Evolutionary conservation across 2,329 filamentous ascomycete species (phyloP), one percentile per base, ranked within the genome.

Genomic region (Monosporascus sp.): DNA sequence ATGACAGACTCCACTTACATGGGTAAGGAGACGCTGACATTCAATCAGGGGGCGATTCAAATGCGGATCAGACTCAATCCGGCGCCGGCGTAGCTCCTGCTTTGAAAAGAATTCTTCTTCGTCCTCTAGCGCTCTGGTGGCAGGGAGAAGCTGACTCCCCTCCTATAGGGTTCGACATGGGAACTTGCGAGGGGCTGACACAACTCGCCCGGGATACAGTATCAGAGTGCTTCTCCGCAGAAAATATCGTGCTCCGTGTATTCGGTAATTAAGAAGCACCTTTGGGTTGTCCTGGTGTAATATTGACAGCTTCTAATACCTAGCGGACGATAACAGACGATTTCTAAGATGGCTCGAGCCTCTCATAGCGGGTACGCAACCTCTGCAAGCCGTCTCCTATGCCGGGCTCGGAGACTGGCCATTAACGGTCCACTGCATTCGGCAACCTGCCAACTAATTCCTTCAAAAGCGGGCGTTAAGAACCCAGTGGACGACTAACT

Each of bases 371-470:
- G 69, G 73, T 22, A 20, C 49, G 11, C 18, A 15, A 18, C 68
- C 73, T 22, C 61, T 81, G 7, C 67, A 73, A n/a, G 74, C 71
- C 18, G 70, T 77, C 3, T 70, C 73, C n/a, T 83, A 77, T 60
- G 75, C 79, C 5, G 74, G 82, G 9, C 83, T 83, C 62, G 80
- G 62, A 45, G 72, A 81, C 55, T 84, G 81, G 81, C 66, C 71
- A 0, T 69, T 75, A 36, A 90, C 87, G 0, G 90, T 85, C 68
- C 85, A 90, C 57, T 75, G 76, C 7, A 77, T 90, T 7, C 88
- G 88, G 0, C 87, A 74, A 54, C 70, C 84, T 0, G 73, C 89
- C 2, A 79, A 90, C 52, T 60, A 74, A 1, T 72, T 74, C 1
- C 72, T 88, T 70, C 70, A n/a, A 66, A 73, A 25, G 70, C 74